Conservation (phyloP, 495 filamentous ascomycete genomes). For the Amorphotheca resinae region DNA sequence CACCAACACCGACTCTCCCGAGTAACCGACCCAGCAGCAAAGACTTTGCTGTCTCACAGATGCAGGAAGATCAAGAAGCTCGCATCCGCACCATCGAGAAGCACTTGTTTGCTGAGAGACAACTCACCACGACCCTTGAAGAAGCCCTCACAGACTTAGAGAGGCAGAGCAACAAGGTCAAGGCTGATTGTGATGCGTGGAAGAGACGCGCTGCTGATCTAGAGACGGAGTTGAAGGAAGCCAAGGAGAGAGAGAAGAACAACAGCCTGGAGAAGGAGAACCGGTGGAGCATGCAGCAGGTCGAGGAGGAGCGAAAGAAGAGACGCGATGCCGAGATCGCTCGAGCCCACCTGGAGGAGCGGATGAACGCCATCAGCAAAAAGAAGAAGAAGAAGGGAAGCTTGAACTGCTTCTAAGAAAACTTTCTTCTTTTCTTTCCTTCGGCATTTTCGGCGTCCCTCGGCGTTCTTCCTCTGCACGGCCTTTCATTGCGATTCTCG, state of each 20-base stretch:
- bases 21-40: slow-evolving; percentile 63
- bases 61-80: slow-evolving; percentile 86
- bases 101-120: slow-evolving; percentile 90
- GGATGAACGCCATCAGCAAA: slow-evolving; percentile 86
- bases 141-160: slow-evolving; percentile 93
- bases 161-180: slow-evolving; percentile 70
- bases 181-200: slow-evolving; percentile 78
- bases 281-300: slow-evolving; percentile 76
- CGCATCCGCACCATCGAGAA: slow-evolving; percentile 95
- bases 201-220: slow-evolving; percentile 66
- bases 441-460: background rate
- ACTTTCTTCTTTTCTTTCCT: background rate
- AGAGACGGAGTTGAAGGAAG: slow-evolving; percentile 64
- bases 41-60: slow-evolving; percentile 59
- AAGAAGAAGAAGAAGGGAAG: slow-evolving; percentile 96
- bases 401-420: slow-evolving; percentile 81
- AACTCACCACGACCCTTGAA: slow-evolving; percentile 86
- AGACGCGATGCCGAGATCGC: slow-evolving; percentile 80
- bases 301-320: slow-evolving; percentile 87
- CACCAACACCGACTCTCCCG: slow-evolving; percentile 29
- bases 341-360: slow-evolving; percentile 71
- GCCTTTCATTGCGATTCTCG: background rate
- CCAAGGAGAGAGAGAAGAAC: slow-evolving; percentile 40
- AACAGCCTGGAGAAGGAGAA: slow-evolving; percentile 37
- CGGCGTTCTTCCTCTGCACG: background rate